Base-by-base conservation (phyloP, 257 asterid species). In the Solanum pennellii region DNA sequence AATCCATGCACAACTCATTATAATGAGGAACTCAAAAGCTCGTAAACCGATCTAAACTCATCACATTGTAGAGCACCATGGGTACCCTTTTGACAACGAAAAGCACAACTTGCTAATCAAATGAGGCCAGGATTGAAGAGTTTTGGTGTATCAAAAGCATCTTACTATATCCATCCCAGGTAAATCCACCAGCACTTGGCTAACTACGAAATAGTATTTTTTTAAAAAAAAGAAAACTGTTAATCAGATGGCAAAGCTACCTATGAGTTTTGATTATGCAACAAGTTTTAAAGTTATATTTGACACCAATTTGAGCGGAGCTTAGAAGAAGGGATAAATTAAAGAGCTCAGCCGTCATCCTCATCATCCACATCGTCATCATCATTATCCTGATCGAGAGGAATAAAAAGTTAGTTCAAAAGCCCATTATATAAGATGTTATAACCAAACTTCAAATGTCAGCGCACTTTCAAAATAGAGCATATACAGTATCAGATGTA, bases 351-450 rank as follows among this genome's bases (percentile, higher is more conserved):
- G 47, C 82, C 37, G 2, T 87, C 91, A 14, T 86, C 87, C 49
- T 88, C 89, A 47, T 47, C 89, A 12, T 42, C 69, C 65, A 83
- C 89, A 49, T 88, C 90, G 20, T 87, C 91, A 0, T 86, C 91
- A 0, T 82, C 89, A 1, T 80, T 89, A 45, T 77, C 93, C 5
- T 66, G 85, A 52, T 82, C n/a, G 5, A 82, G 14, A 82, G 20
- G 44, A 82, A 82, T 31, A 31, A 31, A 12, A 31, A 6, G 49
- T 49, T 82, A 82, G 45, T 11, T 49, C 44, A 82, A 29, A 29
- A 49, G 25, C 45, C 7, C 92, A 3, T 89, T 82, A 5, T 84
- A 91, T 15, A 45, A 91, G 33, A 91, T 83, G 3, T 27, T 69
- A 39, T 73, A n/a, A 56, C 14, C 88, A 82, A 49, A 49, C 85